phyloP scores from a whole-genome alignment of 495 filamentous ascomycete genomes.

The Aspergillus cavernicola region DNA sequence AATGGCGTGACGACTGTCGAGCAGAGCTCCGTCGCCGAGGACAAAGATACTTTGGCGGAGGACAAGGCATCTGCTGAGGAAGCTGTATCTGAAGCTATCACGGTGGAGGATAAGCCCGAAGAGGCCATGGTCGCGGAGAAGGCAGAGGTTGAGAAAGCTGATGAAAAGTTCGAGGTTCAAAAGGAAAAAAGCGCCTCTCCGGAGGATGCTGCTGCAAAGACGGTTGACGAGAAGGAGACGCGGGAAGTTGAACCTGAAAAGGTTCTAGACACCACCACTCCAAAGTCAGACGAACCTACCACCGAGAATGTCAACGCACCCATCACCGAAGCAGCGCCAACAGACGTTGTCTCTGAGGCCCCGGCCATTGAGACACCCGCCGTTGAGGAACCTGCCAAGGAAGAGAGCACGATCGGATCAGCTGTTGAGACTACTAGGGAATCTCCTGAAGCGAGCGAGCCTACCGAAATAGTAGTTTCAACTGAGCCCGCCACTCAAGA shows the following conservation, averaged over 20 bases:
- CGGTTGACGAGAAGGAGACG: background rate
- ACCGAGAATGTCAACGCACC: conserved; percentile 3
- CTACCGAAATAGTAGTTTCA: conserved; percentile 7
- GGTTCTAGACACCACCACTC: conserved; percentile 3
- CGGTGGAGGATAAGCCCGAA: background rate
- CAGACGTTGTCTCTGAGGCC: background rate
- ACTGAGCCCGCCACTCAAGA: conserved; percentile 6
- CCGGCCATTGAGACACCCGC: conserved; percentile 9
- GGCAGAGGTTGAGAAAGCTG: background rate
- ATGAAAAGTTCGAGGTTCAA: background rate
- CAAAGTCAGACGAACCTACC: conserved; percentile 13
- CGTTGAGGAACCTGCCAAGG: conserved; percentile 12
- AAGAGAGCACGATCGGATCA: conserved; percentile 2
- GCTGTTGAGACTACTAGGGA: background rate
- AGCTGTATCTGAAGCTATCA: background rate
- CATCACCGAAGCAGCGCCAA: conserved; percentile 4
- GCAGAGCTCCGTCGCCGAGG: conserved; percentile 1
- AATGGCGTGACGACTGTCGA: conserved; percentile 12
- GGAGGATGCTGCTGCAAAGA: background rate
- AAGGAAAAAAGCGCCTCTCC: background rate
- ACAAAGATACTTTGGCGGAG: background rate
- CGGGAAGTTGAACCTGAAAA: conserved; percentile 14
- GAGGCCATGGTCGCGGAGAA: background rate
- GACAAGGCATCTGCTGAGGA: background rate
- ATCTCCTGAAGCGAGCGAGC: background rate